Evolutionary conservation across 306 rosid genomes (phyloP).

Genomic region (Cotoneaster glaucophyllus): DNA sequence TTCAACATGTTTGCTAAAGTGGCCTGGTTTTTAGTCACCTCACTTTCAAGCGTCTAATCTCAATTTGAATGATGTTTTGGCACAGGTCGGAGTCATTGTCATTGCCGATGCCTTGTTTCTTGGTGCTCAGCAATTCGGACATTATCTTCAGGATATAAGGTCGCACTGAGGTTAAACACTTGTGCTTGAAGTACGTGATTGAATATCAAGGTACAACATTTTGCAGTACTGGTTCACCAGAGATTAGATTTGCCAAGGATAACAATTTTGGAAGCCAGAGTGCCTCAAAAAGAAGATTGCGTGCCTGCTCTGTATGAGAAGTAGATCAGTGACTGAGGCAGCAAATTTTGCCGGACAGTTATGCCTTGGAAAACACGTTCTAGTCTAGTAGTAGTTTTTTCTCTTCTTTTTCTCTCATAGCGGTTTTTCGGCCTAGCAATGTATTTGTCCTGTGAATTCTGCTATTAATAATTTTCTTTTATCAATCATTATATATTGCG

Average conservation of each 20-base stretch:
- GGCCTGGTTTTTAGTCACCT: not conserved
- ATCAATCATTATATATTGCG: not conserved
- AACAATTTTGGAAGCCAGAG: slow-evolving; percentile 22
- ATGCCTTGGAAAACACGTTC: slow-evolving; percentile 14
- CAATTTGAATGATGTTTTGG: slow-evolving; percentile 18
- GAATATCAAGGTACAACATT: slow-evolving; percentile 7
- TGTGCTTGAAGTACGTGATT: slow-evolving; percentile 5
- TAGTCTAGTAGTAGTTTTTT: not conserved
- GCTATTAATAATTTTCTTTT: not conserved
- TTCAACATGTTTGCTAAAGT: not conserved
- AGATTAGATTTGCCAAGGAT: slow-evolving; percentile 10
- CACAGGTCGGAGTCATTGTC: slow-evolving; percentile 63
- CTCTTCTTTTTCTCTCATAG: not conserved
- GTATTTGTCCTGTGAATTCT: not conserved
- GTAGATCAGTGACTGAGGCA: slow-evolving; percentile 3
- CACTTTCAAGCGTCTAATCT: not conserved
- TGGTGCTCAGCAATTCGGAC: slow-evolving; percentile 67
- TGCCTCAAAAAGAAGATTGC: slow-evolving; percentile 2
- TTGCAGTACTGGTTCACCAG: slow-evolving; percentile 13
- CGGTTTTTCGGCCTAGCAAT: slow-evolving; percentile 1
- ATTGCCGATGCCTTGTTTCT: slow-evolving; percentile 62
- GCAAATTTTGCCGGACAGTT: not conserved
- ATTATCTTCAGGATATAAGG: slow-evolving; percentile 67
- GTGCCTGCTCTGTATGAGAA: not conserved
- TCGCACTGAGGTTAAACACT: slow-evolving; percentile 36